These are phyloP conservation scores for Medicago lupulina DNA, from an alignment of 306 rosid species.

Conservation along the genomic window DNA sequence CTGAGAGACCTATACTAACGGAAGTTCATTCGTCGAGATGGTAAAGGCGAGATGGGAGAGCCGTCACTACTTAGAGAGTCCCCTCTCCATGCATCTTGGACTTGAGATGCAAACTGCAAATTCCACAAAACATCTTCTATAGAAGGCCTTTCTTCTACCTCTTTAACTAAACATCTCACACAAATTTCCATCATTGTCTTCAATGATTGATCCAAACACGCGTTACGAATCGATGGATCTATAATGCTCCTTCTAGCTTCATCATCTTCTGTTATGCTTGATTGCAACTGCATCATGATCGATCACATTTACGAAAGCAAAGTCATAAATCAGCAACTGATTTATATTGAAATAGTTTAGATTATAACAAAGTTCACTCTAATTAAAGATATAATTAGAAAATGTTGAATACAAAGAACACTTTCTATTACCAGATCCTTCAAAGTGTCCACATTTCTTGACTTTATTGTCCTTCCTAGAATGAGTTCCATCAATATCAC, in stretches of 20 bases:
- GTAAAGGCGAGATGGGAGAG: conserved; percentile 68
- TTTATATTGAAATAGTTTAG: too few species aligned
- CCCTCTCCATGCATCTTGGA: conserved; percentile 91
- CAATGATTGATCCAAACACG: conserved; percentile 79
- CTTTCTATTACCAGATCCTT: conserved; percentile 64
- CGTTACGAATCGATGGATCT: conserved; percentile 59
- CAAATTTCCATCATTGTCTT: conserved; percentile 96
- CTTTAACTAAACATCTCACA: conserved; percentile 67
- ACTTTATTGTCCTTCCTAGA: conserved; percentile 71
- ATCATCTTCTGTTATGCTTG: conserved; percentile 63
- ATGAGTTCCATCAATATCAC: conserved; percentile 81
- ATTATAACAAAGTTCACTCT: neutral
- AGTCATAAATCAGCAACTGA: conserved; percentile 3
- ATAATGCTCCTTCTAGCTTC: conserved; percentile 71
- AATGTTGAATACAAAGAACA: conserved; percentile 21
- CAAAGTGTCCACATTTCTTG: conserved; percentile 55
- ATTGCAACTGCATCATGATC: conserved; percentile 64
- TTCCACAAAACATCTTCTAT: conserved; percentile 94
- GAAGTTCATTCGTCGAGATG: conserved; percentile 46
- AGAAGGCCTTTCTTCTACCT: conserved; percentile 75
- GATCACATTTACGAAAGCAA: conserved; percentile 2
- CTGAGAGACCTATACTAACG: conserved; percentile 26
- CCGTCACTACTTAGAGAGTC: conserved; percentile 72
- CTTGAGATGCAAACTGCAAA: conserved; percentile 95
- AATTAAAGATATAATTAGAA: neutral